Conservation (phyloP, 202 grass and related monocot genomes). For the Thinopyrum obtusiflorum region DNA sequence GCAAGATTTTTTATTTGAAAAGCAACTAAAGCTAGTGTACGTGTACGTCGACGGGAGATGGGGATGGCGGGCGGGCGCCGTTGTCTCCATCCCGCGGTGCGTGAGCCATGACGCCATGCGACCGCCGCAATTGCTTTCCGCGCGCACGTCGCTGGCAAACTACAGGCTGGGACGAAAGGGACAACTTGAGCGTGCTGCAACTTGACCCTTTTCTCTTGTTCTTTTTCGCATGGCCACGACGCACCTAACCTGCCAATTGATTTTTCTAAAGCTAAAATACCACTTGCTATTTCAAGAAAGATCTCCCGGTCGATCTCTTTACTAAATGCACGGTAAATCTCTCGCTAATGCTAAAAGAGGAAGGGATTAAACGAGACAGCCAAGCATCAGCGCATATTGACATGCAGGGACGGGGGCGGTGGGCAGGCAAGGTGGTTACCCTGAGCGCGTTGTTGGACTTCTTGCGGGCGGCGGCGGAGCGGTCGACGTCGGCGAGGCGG, state of each 20-base stretch:
- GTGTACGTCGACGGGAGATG: neutral
- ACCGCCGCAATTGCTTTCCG: neutral
- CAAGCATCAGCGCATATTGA: neutral
- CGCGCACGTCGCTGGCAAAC: conserved; percentile 1
- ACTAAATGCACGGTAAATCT: neutral
- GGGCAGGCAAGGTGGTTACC: conserved; percentile 23
- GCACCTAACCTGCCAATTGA: neutral
- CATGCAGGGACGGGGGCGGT: neutral
- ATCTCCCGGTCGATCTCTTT: neutral
- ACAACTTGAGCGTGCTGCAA: conserved; percentile 35
- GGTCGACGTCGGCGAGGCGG: conserved; percentile 75
- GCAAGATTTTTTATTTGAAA: neutral
- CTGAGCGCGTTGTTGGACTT: conserved; percentile 71
- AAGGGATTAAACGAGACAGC: neutral
- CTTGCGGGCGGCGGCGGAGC: conserved; percentile 63
- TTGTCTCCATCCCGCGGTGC: conserved; percentile 33
- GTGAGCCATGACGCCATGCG: conserved; percentile 50
- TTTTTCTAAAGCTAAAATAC: neutral
- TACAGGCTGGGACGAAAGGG: conserved; percentile 26
- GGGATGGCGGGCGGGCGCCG: neutral
- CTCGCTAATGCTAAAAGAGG: neutral
- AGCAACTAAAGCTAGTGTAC: neutral
- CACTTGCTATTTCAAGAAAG: conserved; percentile 10
- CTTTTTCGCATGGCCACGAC: neutral
- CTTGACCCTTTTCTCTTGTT: neutral